Conservation (phyloP, 2,329 filamentous ascomycete genomes). For the Huntiella moniliformis region DNA sequence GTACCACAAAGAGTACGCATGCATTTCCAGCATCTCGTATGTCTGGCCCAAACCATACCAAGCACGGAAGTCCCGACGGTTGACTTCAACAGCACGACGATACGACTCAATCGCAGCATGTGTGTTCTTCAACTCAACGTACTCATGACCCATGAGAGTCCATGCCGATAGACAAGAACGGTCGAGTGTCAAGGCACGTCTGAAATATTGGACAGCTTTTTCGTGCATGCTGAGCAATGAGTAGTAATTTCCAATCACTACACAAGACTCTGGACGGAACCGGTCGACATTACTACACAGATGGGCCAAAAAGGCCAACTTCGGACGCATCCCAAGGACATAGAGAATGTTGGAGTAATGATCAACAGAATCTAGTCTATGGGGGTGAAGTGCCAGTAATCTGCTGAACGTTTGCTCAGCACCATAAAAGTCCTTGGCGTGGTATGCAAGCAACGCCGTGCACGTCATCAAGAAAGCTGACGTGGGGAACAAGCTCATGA, state of each 20-base stretch:
- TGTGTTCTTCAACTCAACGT: constrained; percentile 95
- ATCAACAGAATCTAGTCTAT: constrained; percentile 74
- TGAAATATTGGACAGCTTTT: constrained; percentile 96
- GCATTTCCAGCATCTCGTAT: constrained; percentile 95
- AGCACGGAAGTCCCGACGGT: constrained; percentile 86
- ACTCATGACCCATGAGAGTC: constrained; percentile 98
- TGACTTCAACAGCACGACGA: constrained; percentile 83
- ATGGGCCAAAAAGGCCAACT: constrained; percentile 81
- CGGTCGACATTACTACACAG: constrained; percentile 82
- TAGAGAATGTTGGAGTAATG: constrained; percentile 97
- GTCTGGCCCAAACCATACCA: constrained; percentile 97
- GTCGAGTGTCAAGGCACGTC: constrained; percentile 76
- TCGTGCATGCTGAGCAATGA: constrained; percentile 86
- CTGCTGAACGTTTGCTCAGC: constrained; percentile 55
- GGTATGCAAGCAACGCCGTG: constrained; percentile 72
- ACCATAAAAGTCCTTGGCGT: constrained; percentile 61
- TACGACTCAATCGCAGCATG: constrained; percentile 97
- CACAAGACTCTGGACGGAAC: constrained; percentile 91
- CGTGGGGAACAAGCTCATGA: constrained; percentile 67
- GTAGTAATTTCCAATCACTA: constrained; percentile 95
- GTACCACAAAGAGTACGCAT: constrained; percentile 92
- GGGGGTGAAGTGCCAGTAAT: constrained; percentile 53
- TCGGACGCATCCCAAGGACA: constrained; percentile 71
- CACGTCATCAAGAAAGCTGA: constrained; percentile 85
- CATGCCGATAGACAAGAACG: constrained; percentile 82